Percentiles rank a stretch among this genome's conserved stretches.
phyloP scores from a whole-genome alignment of 768 basidiomycete genomes.

The Boletus tylopilopsis region DNA sequence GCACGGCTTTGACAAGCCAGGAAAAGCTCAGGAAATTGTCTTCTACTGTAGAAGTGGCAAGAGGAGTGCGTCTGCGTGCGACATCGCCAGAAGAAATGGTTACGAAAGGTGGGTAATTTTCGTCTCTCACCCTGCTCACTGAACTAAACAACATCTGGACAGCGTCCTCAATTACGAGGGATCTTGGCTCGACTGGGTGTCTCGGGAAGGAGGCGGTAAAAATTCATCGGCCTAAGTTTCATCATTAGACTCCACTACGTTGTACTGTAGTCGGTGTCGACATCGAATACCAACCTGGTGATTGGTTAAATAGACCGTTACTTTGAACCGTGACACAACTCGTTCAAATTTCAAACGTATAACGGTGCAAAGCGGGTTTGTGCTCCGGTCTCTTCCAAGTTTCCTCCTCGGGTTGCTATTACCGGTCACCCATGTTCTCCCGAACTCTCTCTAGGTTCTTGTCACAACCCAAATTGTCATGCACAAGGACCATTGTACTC shows the following conservation, averaged over 20 bases:
- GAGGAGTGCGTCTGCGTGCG: conserved; percentile 76
- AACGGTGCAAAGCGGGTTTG: too few species aligned
- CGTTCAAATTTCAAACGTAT: too few species aligned
- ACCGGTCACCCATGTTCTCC: conserved; percentile 16
- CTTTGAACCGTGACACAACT: not conserved
- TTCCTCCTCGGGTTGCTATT: not conserved
- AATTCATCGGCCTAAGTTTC: conserved; percentile 4
- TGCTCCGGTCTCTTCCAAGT: not conserved
- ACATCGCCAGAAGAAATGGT: conserved; percentile 78
- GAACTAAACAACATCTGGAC: not conserved
- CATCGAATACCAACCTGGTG: not conserved
- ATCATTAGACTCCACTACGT: not conserved
- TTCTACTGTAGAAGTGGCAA: conserved; percentile 92
- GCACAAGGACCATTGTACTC: not conserved
- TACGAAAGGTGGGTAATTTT: conserved; percentile 64
- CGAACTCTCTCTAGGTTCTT: conserved; percentile 16
- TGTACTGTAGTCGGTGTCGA: not conserved
- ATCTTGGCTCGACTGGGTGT: conserved; percentile 85
- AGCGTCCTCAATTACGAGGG: conserved; percentile 78
- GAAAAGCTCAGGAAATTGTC: conserved; percentile 65
- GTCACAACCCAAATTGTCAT: conserved; percentile 6
- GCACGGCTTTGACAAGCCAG: conserved; percentile 74
- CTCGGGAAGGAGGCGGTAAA: conserved; percentile 45
- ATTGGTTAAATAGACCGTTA: not conserved
- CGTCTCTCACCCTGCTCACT: not conserved